phyloP scores from a whole-genome alignment of 208 protist species.

The Leishmania major region DNA sequence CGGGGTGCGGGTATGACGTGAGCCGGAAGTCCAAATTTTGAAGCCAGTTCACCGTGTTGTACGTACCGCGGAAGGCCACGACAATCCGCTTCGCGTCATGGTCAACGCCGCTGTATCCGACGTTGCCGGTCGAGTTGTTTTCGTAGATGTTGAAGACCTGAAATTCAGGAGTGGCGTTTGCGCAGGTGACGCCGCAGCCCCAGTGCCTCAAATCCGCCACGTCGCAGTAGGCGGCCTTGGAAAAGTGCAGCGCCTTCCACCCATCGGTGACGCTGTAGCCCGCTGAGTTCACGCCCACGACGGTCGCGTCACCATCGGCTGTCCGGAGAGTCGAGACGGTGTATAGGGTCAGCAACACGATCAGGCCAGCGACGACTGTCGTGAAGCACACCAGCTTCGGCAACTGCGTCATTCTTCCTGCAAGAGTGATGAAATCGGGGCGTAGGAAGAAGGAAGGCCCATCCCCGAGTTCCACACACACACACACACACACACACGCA shows the following conservation, averaged over 20 bases:
- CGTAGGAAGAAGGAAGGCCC: not conserved
- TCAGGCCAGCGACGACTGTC: conserved; percentile 53
- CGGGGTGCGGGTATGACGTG: conserved; percentile 36
- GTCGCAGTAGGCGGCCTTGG: conserved; percentile 59
- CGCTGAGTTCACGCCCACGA: not conserved
- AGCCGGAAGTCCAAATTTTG: conserved; percentile 49
- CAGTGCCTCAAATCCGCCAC: conserved; percentile 25
- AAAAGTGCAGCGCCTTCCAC: conserved; percentile 43
- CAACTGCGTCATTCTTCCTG: not conserved
- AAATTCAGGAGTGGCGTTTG: conserved; percentile 27
- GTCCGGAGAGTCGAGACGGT: not conserved
- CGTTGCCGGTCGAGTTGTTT: conserved; percentile 41
- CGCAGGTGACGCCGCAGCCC: conserved; percentile 40
- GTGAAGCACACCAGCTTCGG: conserved; percentile 78
- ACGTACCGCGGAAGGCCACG: conserved; percentile 61
- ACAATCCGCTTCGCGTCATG: conserved; percentile 37
- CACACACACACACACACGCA: no score
- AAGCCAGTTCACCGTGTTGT: conserved; percentile 72
- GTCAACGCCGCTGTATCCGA: conserved; percentile 42
- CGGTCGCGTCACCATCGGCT: no score
- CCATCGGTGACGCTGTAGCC: conserved; percentile 20
- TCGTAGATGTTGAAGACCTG: conserved; percentile 31
- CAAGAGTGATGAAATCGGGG: not conserved
- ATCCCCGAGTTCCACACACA: not conserved
- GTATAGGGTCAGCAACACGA: conserved; percentile 80